These are phyloP conservation scores for Vitellaria paradoxa DNA, from an alignment of 179 eudicot genomes.

Conservation along the genomic window DNA sequence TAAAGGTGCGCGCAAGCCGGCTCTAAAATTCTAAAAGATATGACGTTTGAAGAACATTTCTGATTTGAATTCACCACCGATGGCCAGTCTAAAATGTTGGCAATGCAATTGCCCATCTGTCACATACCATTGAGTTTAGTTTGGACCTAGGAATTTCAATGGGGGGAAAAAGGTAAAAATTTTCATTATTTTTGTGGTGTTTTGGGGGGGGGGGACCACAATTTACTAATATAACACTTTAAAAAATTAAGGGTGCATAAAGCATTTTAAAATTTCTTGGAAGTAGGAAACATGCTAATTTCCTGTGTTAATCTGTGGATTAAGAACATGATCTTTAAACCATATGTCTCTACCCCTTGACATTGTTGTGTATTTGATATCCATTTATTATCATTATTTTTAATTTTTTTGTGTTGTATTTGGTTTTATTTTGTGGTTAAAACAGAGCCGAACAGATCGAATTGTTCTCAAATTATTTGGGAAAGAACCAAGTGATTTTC, in stretches of 20 bases:
- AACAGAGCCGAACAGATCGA: slow-evolving; percentile 50
- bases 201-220: too few relatives aligned
- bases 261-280: neutral
- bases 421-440: slow-evolving; percentile 3
- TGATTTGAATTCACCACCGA: neutral
- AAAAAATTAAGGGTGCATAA: too few relatives aligned
- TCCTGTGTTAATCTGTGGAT: neutral
- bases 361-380: neutral
- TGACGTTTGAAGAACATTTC: neutral
- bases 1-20: too few relatives aligned
- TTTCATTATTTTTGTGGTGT: too few relatives aligned
- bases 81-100: neutral
- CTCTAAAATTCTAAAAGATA: too few relatives aligned
- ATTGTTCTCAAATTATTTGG: slow-evolving; percentile 65
- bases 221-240: too few relatives aligned
- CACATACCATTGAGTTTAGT: neutral
- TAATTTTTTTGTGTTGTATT: neutral
- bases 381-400: neutral
- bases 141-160: too few relatives aligned
- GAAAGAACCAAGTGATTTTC: slow-evolving; percentile 59
- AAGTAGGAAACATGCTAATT: neutral
- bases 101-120: slow-evolving; percentile 7
- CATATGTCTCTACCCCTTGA: neutral
- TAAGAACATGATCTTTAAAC: slow-evolving; percentile 1
- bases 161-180: too few relatives aligned